Evolutionary conservation across 2,329 filamentous ascomycete species (phyloP).

Genomic region (Cyclaneusma minus): DNA sequence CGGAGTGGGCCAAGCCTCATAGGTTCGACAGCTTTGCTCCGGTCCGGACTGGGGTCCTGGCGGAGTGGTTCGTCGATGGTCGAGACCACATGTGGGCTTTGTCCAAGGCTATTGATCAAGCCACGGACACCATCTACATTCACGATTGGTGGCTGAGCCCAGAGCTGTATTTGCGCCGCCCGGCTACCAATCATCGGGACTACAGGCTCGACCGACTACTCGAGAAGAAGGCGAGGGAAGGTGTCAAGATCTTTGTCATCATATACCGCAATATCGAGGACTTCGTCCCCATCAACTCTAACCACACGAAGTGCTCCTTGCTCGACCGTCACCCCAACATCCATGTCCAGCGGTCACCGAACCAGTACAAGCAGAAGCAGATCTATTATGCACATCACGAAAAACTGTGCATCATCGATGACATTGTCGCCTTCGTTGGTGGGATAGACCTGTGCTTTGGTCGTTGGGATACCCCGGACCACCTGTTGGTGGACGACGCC

Average conservation of each 20-base stretch:
- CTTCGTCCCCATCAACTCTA: conserved; percentile 92
- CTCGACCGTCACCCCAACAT: conserved; percentile 92
- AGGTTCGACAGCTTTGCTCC: conserved; percentile 91
- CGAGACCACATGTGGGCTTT: conserved; percentile 99
- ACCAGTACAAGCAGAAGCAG: conserved; percentile 96
- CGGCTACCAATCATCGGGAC: conserved; percentile 91
- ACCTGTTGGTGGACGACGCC: conserved; percentile 82
- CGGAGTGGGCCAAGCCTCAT: conserved; percentile 69
- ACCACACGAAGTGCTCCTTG: conserved; percentile 93
- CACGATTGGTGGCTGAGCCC: conserved; percentile 99
- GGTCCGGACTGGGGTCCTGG: conserved; percentile 71
- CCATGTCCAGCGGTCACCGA: conserved; percentile 89
- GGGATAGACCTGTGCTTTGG: conserved; percentile 96
- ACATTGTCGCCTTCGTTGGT: conserved; percentile 88
- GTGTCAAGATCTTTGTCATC: conserved; percentile 95
- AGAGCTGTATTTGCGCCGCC: conserved; percentile 86
- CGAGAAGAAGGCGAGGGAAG: conserved; percentile 85
- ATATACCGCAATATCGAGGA: conserved; percentile 97
- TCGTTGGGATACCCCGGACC: conserved; percentile 91
- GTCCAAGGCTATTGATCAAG: conserved; percentile 90
- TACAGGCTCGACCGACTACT: conserved; percentile 89
- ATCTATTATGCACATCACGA: conserved; percentile 99
- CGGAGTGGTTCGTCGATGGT: conserved; percentile 92
- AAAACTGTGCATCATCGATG: conserved; percentile 93
- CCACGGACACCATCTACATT: conserved; percentile 94